phyloP scores from a whole-genome alignment of 768 basidiomycete genomes.

The Psilocybe cyanescens region DNA sequence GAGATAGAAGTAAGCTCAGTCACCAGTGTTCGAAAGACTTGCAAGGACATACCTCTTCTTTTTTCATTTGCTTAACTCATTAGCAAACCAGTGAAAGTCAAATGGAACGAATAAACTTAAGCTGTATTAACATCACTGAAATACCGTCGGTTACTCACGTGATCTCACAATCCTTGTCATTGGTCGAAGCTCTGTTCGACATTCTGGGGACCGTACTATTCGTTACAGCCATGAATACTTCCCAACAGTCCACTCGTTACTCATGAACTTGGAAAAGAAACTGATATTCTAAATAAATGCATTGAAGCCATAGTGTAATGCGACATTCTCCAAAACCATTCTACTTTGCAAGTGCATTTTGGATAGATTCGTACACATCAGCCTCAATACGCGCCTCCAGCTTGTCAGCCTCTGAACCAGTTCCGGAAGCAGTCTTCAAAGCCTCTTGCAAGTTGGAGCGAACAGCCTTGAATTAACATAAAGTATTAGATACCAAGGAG shows the following conservation, averaged over 20 bases:
- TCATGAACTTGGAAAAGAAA: not conserved
- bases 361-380: conserved; percentile 95
- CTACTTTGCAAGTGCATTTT: conserved; percentile 72
- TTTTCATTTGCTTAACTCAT: not conserved
- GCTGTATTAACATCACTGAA: too few species aligned
- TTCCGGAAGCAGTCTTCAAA: conserved; percentile 76
- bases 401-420: conserved; percentile 92
- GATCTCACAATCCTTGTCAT: too few species aligned
- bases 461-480: conserved; percentile 65
- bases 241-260: too few species aligned
- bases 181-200: too few species aligned
- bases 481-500: too few species aligned
- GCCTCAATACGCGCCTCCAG: conserved; percentile 92
- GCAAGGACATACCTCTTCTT: not conserved
- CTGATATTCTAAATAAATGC: not conserved
- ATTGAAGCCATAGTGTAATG: not conserved
- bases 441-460: conserved; percentile 91
- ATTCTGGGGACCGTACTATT: too few species aligned
- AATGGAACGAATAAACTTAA: too few species aligned
- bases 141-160: too few species aligned
- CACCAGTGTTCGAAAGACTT: not conserved
- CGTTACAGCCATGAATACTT: too few species aligned
- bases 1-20: not conserved
- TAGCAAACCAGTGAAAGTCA: not conserved
- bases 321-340: not conserved